Percentiles rank a stretch among this genome's conserved stretches.
These are phyloP conservation scores for Hemisphaericaspora nanyangensis DNA, from an alignment of 805 yeast species.

Conservation along the genomic window DNA sequence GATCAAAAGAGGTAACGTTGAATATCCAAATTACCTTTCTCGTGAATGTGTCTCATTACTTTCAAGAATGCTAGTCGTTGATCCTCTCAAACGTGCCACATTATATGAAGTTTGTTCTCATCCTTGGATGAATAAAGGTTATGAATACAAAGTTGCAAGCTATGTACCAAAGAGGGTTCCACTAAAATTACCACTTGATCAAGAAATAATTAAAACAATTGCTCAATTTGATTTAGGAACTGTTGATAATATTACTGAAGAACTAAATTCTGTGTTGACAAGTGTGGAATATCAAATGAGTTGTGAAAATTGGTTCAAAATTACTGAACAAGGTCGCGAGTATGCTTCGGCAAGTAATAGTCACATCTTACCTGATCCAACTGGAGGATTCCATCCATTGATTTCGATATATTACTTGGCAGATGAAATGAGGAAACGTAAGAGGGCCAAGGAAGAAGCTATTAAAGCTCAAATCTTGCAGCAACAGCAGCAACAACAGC, in stretches of 20 bases:
- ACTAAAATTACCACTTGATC: slow-evolving; percentile 62
- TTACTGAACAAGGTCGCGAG: slow-evolving; percentile 34
- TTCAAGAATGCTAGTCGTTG: slow-evolving; percentile 87
- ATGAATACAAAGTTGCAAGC: slow-evolving; percentile 64
- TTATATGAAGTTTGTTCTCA: slow-evolving; percentile 77
- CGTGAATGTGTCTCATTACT: slow-evolving; percentile 76
- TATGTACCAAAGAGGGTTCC: slow-evolving; percentile 80
- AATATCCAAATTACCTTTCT: slow-evolving; percentile 80
- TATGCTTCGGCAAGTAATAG: slow-evolving; percentile 32
- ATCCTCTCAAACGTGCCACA: slow-evolving; percentile 76
- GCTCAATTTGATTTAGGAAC: slow-evolving; percentile 74
- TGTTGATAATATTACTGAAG: slow-evolving; percentile 53
- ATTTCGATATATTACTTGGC: slow-evolving; percentile 83
- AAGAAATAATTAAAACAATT: slow-evolving; percentile 67
- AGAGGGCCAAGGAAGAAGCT: slow-evolving; percentile 54
- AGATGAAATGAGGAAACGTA: slow-evolving; percentile 75
- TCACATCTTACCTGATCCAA: slow-evolving; percentile 62
- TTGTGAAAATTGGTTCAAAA: slow-evolving; percentile 56
- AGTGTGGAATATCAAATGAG: slow-evolving; percentile 67
- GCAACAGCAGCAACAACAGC: slow-evolving; percentile 14
- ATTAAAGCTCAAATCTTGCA: slow-evolving; percentile 26
- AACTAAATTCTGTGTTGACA: slow-evolving; percentile 53
- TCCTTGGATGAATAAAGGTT: slow-evolving; percentile 94
- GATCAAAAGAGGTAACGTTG: slow-evolving; percentile 88
- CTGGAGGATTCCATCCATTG: slow-evolving; percentile 83